phyloP scores from a whole-genome alignment of 768 basidiomycete genomes.

The Steccherinum ochraceum region DNA sequence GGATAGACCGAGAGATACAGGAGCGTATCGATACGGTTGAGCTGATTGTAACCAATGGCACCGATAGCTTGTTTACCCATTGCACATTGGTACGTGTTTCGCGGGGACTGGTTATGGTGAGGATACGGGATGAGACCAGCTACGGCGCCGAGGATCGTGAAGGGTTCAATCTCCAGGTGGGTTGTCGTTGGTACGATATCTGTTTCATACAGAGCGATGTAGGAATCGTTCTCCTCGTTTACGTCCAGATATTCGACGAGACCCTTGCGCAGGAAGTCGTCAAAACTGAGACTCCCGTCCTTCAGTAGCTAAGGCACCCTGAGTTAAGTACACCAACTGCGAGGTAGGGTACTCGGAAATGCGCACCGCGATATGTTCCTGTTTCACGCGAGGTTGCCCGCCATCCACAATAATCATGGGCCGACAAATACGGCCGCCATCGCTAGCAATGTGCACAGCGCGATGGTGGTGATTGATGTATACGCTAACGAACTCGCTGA shows the following conservation, averaged over 20 bases:
- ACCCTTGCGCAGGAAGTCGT: slow-evolving; percentile 88
- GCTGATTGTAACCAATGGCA: slow-evolving; percentile 96
- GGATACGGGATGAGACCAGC: slow-evolving; percentile 99
- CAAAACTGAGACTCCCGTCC: slow-evolving; percentile 72
- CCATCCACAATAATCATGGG: slow-evolving; percentile 96
- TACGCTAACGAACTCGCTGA: slow-evolving; percentile 95
- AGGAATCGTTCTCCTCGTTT: slow-evolving; percentile 98
- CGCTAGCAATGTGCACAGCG: slow-evolving; percentile 92
- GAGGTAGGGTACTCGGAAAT: not conserved
- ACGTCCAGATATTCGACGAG: slow-evolving; percentile 98
- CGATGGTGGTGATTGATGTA: slow-evolving; percentile 96
- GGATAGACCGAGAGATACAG: slow-evolving; percentile 98
- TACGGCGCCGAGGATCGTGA: slow-evolving; percentile 94
- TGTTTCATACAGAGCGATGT: slow-evolving; percentile 90
- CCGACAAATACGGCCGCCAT: slow-evolving; percentile 96
- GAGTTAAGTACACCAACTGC: slow-evolving; percentile 8
- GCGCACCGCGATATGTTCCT: slow-evolving; percentile 73
- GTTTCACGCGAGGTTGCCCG: slow-evolving; percentile 65
- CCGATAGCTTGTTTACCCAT: slow-evolving; percentile 99
- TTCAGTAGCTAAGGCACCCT: slow-evolving; percentile 76
- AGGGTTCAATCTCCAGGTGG: slow-evolving; percentile 97
- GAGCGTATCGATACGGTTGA: slow-evolving; percentile 95
- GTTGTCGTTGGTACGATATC: slow-evolving; percentile 81
- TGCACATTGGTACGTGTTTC: slow-evolving; percentile 99
- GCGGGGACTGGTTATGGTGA: slow-evolving; percentile 98